A percentile compares a stretch with the other conserved stretches of the same genome.
Conservation (phyloP, 2,329 filamentous ascomycete species). For the Exophiala lecanii-corni region DNA sequence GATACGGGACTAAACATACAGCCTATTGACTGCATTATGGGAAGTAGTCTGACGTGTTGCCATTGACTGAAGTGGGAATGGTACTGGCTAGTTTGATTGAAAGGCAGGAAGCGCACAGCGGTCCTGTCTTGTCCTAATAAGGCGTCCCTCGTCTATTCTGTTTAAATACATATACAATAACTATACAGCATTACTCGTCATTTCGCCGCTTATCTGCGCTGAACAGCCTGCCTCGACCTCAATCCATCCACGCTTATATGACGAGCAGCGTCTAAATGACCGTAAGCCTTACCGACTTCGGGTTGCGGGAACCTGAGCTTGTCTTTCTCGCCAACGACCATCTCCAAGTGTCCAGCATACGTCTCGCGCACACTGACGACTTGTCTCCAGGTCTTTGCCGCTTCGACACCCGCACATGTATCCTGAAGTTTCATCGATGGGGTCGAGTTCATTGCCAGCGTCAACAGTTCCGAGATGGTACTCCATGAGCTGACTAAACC, state of each 20-base stretch:
- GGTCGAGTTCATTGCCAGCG: slow-evolving; percentile 18
- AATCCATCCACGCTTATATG: neutral
- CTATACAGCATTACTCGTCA: no score
- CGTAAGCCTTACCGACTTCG: slow-evolving; percentile 8
- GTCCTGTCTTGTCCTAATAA: no score
- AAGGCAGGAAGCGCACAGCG: no score
- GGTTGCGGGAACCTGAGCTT: slow-evolving; percentile 7
- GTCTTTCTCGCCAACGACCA: slow-evolving; percentile 16
- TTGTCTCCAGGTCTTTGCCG: slow-evolving; percentile 16
- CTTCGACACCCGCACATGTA: slow-evolving; percentile 17
- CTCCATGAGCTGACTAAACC: slow-evolving; percentile 18
- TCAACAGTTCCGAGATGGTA: slow-evolving; percentile 15
- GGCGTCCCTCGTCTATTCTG: no score
- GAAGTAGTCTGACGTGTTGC: no score
- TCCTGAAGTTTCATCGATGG: slow-evolving; percentile 16
- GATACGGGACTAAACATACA: no score
- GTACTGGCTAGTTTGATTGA: no score
- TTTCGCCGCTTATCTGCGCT: no score
- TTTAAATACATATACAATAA: no score
- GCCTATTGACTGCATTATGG: no score
- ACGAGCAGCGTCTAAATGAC: slow-evolving; percentile 2
- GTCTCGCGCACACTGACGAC: slow-evolving; percentile 15
- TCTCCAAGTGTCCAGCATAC: slow-evolving; percentile 14
- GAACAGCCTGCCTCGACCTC: no score
- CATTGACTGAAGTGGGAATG: no score